These are phyloP conservation scores for Claviceps arundinis DNA, from an alignment of 2,329 filamentous ascomycete genomes.

Conservation along the genomic window DNA sequence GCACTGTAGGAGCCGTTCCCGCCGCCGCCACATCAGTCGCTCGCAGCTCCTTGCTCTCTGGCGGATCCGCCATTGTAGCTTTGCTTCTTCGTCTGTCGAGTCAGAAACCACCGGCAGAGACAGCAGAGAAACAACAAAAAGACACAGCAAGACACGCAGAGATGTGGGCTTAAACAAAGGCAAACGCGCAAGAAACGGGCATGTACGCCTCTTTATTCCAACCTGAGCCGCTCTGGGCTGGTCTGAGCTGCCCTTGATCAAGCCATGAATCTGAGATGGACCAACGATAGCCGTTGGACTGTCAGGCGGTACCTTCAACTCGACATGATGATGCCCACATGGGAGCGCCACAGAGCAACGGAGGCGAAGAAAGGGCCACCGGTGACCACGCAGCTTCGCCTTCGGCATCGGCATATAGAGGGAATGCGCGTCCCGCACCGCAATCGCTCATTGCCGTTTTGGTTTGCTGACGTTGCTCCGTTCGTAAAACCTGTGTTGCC, in stretches of 20 bases:
- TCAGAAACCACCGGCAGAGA: background rate
- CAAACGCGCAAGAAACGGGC: background rate
- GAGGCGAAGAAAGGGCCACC: background rate
- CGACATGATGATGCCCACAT: background rate
- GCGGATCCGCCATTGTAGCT: constrained; percentile 14
- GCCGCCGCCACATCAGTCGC: constrained; percentile 17
- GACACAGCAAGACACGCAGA: background rate
- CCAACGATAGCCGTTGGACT: background rate
- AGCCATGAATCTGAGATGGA: background rate
- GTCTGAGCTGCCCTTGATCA: background rate
- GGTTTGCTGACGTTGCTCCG: too few relatives aligned
- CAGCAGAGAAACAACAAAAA: background rate
- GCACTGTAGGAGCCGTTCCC: background rate
- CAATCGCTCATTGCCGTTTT: too few relatives aligned
- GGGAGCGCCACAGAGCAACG: background rate
- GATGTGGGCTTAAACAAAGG: background rate
- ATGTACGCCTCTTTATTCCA: background rate
- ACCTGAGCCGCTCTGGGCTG: background rate
- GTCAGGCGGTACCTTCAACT: background rate
- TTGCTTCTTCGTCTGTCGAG: background rate
- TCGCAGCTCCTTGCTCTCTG: constrained; percentile 14
- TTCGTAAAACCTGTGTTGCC: too few relatives aligned
- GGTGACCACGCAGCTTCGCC: too few relatives aligned
- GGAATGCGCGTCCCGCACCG: too few relatives aligned
- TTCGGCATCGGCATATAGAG: too few relatives aligned